A percentile compares a stretch with the other conserved stretches of the same genome.
Evolutionary conservation across 345 rosid species (phyloP).

Genomic region (Arabis alpina): DNA sequence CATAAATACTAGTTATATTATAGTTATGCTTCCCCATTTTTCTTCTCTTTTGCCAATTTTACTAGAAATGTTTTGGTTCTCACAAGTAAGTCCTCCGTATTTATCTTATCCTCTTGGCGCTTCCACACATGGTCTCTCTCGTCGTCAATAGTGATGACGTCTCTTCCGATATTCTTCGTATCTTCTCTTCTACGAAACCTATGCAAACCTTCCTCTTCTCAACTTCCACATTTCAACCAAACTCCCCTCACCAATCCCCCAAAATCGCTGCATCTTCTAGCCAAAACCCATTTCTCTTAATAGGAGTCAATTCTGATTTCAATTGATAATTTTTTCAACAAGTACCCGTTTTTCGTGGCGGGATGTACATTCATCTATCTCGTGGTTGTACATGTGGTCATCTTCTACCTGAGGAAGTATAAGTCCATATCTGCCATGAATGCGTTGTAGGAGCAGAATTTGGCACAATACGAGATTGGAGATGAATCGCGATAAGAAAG

Average conservation of each 20-base stretch:
- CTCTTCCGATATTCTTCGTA: constrained; percentile 36
- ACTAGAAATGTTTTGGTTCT: too few relatives aligned
- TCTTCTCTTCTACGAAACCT: constrained; percentile 33
- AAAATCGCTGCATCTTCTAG: constrained; percentile 18
- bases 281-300: constrained; percentile 55
- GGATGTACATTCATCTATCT: constrained; percentile 84
- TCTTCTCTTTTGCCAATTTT: too few relatives aligned
- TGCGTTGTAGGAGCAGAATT: too few relatives aligned
- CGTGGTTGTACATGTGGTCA: constrained; percentile 60
- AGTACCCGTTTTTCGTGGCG: constrained; percentile 86
- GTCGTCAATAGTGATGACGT: constrained; percentile 14
- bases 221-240: not conserved
- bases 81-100: too few relatives aligned
- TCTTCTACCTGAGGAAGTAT: constrained; percentile 69
- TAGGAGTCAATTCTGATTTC: constrained; percentile 66
- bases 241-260: too few relatives aligned
- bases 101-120: too few relatives aligned
- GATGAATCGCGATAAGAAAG: too few relatives aligned
- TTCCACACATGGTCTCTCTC: constrained; percentile 21
- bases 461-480: too few relatives aligned
- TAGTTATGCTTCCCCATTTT: too few relatives aligned
- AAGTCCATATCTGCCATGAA: constrained; percentile 64
- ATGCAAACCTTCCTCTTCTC: constrained; percentile 9
- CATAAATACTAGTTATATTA: too few relatives aligned
- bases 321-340: constrained; percentile 71